Conservation (phyloP, 2,329 filamentous ascomycete species). For the Aspergillus luchuensis region DNA sequence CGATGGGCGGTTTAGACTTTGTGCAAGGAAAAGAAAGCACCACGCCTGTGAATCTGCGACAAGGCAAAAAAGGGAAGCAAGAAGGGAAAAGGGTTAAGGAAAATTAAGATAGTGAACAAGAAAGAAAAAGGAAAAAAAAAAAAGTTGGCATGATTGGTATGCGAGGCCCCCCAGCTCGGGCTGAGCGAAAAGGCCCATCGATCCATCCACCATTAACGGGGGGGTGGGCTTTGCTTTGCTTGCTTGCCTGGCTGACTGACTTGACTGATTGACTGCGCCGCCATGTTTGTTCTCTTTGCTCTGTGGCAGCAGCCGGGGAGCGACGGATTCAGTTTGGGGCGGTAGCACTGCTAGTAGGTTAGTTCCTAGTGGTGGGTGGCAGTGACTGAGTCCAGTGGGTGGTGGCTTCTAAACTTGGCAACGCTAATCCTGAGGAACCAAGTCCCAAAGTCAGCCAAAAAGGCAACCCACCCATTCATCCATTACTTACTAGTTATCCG, state of each 20-base stretch:
- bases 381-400: not conserved
- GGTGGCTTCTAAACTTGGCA: slow-evolving; percentile 25
- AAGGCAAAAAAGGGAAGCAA: slow-evolving; percentile 2
- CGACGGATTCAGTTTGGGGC: slow-evolving; percentile 3
- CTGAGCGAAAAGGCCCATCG: not conserved
- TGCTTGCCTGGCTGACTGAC: not conserved
- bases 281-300: slow-evolving; percentile 26
- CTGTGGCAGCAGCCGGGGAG: not conserved
- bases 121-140: slow-evolving; percentile 15
- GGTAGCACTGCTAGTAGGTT: not conserved
- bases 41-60: not conserved
- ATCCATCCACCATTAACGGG: not conserved
- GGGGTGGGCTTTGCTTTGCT: too few relatives aligned
- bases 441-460: not conserved
- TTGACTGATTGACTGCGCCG: slow-evolving; percentile 16
- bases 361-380: slow-evolving; percentile 8
- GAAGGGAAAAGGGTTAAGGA: slow-evolving; percentile 7
- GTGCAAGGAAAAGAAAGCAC: not conserved
- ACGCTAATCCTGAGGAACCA: slow-evolving; percentile 16
- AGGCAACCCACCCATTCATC: not conserved
- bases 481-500: not conserved
- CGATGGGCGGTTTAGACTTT: slow-evolving; percentile 14
- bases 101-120: slow-evolving; percentile 4
- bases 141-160: slow-evolving; percentile 17
- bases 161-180: slow-evolving; percentile 8